These are phyloP conservation scores for Vitis cinerea DNA, from an alignment of 164 flowering plant genomes.

Conservation along the genomic window DNA sequence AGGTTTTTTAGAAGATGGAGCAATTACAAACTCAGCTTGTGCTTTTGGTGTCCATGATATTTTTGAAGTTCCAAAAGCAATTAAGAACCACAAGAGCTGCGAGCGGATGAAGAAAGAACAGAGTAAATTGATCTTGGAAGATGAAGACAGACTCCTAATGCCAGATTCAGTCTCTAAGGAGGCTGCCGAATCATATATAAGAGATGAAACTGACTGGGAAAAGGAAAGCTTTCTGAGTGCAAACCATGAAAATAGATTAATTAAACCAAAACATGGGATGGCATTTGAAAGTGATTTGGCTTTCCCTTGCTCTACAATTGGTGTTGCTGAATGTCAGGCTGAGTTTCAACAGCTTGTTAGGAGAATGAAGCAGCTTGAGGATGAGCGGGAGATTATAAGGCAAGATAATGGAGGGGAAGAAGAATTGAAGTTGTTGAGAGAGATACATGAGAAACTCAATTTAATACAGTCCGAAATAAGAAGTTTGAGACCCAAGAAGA, in stretches of 20 bases:
- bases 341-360: conserved; percentile 36
- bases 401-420: conserved; percentile 40
- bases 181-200: conserved; percentile 6
- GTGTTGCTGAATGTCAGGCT: conserved; percentile 19
- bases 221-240: conserved; percentile 24
- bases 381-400: conserved; percentile 28
- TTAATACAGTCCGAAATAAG: conserved; percentile 48
- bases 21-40: conserved; percentile 7
- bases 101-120: conserved; percentile 17
- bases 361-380: conserved; percentile 51
- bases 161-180: conserved; percentile 23
- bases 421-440: conserved; percentile 51
- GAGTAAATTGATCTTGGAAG: conserved; percentile 20
- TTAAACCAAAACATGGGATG: conserved; percentile 20
- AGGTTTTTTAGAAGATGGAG: conserved; percentile 16
- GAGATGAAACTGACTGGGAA: conserved; percentile 26
- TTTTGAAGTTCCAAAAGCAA: conserved; percentile 61
- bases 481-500: conserved; percentile 28
- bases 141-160: conserved; percentile 29
- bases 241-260: conserved; percentile 17
- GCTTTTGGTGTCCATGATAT: conserved; percentile 50
- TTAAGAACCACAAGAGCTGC: conserved; percentile 11
- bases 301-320: conserved; percentile 14
- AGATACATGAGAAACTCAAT: conserved; percentile 54
- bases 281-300: conserved; percentile 17